Base-by-base conservation (phyloP, 1,284 basidiomycete species). In the Heterobasidion irregulare region DNA sequence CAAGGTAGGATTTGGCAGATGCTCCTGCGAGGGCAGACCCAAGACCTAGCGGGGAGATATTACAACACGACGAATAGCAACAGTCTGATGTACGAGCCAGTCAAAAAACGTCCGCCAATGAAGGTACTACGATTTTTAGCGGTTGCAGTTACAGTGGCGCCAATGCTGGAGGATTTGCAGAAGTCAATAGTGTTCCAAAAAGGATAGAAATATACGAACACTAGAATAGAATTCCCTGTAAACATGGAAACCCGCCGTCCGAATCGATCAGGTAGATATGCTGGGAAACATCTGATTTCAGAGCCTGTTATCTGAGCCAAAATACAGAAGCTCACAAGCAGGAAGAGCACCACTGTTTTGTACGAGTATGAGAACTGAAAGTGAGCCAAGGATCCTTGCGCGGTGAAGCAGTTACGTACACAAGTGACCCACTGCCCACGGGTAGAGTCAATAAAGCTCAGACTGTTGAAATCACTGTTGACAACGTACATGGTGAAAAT, bases 171-270 rank as follows among this genome's bases (percentile, higher is more conserved):
- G 38, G 10, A 41, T 41, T 41, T 41, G 5, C 26, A 26, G 16
- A 44, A 44, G 41, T 44, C 41, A 44, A 44, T 6, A 44, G 13
- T 26, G 26, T 47, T 57, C 45, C 16, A 46, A 53, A 15, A 12
- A 44, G 55, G 55, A 50, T 34, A 50, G 38, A 44, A 46, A 9
- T 47, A 38, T 9, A 66, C 74, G 54, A 58, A 77, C 76, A 78
- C 69, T 34, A 80, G 61, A 49, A 78, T 63, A 6, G 68, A 52
- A 58, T 80, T 80, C 10, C 74, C 78, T 50, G 73, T 67, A 58
- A 76, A 76, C 80, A 82, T 82, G 9, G 74, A 71, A 61, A 73
- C 74, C 26, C 79, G 72, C 52, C 80, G 74, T 1, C 80, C 80
- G 58, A 79, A 73, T 57, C 65, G 70, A 64, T 82, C 80, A 8